Base-by-base conservation (phyloP, 2,329 filamentous ascomycete genomes). In the Trichoderma sp. region DNA sequence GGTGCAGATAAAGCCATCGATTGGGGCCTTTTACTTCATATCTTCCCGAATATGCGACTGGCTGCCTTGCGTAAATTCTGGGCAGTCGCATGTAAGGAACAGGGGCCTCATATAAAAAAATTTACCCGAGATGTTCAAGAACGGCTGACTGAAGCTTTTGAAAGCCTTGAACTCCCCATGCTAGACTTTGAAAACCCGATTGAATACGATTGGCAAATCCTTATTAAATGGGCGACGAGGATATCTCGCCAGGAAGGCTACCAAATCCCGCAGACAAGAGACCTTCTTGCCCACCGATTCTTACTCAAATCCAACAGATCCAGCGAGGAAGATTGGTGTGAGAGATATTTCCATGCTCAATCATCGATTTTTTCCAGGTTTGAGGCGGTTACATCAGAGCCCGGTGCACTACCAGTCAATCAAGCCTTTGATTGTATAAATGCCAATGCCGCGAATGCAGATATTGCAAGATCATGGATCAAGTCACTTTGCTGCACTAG, bases 161-260 rank as follows among this genome's bases (percentile, higher is more conserved):
- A 90, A 74, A 84, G 83, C 2, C 86, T 86, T 9, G 85, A 91
- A 73, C 75, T 95, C 1, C 86, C 89, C 2, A 79, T 84, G 2
- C 83, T 95, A 24, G 84, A 93, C 78, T 92, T 88, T 74, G 85
- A 92, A 65, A 82, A 91, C 60, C 84, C 90, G 0, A 79, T 86
- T 51, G 85, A 86, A 2, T 93, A 93, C 72, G 90, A 95, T 77
- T 94, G 93, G 92, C 81, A 83, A 11, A 80, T 79, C 5, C 80
- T 95, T 6, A 86, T 94, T 61, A 83, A 86, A 43, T 95, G 93
- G 93, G 86, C 90, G 1, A 82, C 89, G 74, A 83, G 85, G 26
- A 86, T 88, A 4, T 81, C 84, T 28, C 81, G 81, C 0, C 80
- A 84, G 34, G 82, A 85, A 69, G 83, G 83, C 0, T 76, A 86